These are phyloP conservation scores for Aspergillus avenaceus DNA, from an alignment of 495 filamentous ascomycete genomes.

Conservation along the genomic window DNA sequence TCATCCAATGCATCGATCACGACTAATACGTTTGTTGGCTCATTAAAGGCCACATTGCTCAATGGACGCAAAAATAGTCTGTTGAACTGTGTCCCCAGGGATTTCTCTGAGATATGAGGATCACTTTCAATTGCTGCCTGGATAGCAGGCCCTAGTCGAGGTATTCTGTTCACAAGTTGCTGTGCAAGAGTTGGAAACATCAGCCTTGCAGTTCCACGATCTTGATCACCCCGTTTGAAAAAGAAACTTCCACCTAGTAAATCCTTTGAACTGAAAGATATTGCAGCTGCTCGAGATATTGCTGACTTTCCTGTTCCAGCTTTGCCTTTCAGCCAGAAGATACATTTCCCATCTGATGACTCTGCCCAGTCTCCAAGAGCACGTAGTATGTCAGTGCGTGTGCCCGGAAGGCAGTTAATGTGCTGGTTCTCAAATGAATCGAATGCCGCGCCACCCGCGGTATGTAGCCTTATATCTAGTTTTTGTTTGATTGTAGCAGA, in stretches of 20 bases:
- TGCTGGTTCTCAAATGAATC: constrained; percentile 18
- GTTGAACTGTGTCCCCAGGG: constrained; percentile 41
- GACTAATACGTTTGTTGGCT: constrained; percentile 22
- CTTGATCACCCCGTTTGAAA: constrained; percentile 43
- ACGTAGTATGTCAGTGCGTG: constrained; percentile 23
- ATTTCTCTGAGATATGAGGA: constrained; percentile 25
- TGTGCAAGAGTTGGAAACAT: constrained; percentile 41
- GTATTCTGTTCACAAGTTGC: constrained; percentile 30
- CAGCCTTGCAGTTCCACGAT: constrained; percentile 30
- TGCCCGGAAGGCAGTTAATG: constrained; percentile 23
- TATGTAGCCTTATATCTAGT: no score
- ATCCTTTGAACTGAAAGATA: constrained; percentile 1
- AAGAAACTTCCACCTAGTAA: constrained; percentile 39
- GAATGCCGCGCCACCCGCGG: constrained; percentile 19
- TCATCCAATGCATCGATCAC: constrained; percentile 51
- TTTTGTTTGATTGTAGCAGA: no score
- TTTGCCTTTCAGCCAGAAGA: constrained; percentile 38
- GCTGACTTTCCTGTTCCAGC: constrained; percentile 40
- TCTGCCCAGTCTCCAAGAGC: constrained; percentile 24
- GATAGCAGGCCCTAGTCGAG: constrained; percentile 24
- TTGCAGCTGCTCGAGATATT: constrained; percentile 23
- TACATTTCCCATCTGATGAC: constrained; percentile 12
- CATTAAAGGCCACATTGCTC: neutral
- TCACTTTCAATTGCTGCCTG: constrained; percentile 32
- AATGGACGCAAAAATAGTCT: constrained; percentile 43